Base-by-base conservation (phyloP, 2,329 filamentous ascomycete species). In the Aspergillus felis region DNA sequence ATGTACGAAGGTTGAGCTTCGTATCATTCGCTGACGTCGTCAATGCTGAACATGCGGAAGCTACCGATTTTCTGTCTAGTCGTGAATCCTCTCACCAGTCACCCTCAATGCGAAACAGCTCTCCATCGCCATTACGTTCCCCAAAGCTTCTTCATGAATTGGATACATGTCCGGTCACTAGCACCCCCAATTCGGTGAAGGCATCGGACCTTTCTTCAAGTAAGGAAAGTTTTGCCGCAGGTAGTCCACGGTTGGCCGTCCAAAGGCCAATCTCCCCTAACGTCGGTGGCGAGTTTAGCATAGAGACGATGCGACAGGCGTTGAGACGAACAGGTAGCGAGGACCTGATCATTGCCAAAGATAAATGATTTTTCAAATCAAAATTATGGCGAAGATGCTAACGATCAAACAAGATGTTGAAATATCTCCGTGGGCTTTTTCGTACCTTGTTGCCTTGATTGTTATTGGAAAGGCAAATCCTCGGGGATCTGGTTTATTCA, bases 11-110 rank as follows among this genome's bases (percentile, higher is more conserved):
- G 24, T 78, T 97, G 61, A 94, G 90, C 72, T 97, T 97, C 77
- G 96, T 97, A 71, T 96, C 92, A 7, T 97, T 97, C 74, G 92
- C 93, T 60, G 93, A 97, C 68, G 91, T 97, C 9, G 91, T 97
- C 44, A 91, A 96, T 71, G 85, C 84, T 29, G 83, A 86, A 57
- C 78, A 82, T 60, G 78, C 80, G 35, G 78, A 80, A 20, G 75
- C 72, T 42, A 73, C 71, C 24, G 73, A 74, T 51, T 59, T 62
- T 54, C 71, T 76, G 41, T 81, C 83, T 50, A 87, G 82, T 64
- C 81, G 87, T 62, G 89, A 93, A 59, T 88, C 87, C 55, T 81
- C 90, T 87, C 87, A 7, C 57, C 12, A 58, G 55, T 53, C 53
- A 47, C 35, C 60, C 64, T 25, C 59, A 55, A 10, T 61, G 58